These are phyloP conservation scores for Thermothelomyces thermophilus DNA, from an alignment of 2,329 filamentous ascomycete genomes.

Conservation along the genomic window DNA sequence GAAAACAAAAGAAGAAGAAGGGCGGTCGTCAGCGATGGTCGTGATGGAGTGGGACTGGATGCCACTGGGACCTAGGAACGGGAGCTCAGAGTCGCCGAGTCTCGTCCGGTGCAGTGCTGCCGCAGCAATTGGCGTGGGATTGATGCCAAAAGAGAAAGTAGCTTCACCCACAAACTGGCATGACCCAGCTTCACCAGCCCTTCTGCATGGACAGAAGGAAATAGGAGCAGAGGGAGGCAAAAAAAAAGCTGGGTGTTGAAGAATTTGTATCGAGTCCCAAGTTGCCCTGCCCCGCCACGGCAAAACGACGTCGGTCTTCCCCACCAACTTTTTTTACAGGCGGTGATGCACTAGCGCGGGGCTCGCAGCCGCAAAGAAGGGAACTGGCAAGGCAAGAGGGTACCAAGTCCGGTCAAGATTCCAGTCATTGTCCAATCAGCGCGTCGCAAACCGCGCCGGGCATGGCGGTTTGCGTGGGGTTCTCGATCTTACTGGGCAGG, in stretches of 20 bases:
- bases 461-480: constrained; percentile 13
- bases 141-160: constrained; percentile 15
- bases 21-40: background rate
- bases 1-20: background rate
- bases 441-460: background rate
- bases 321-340: constrained; percentile 15
- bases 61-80: background rate
- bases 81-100: constrained; percentile 4
- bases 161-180: constrained; percentile 21
- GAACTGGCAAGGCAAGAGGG: background rate
- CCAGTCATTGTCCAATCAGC: constrained; percentile 18
- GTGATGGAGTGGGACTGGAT: background rate
- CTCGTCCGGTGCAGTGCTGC: background rate
- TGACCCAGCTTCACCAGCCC: constrained; percentile 18
- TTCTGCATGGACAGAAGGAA: constrained; percentile 17
- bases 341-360: constrained; percentile 12
- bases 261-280: constrained; percentile 13
- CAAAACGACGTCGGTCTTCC: constrained; percentile 3
- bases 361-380: constrained; percentile 5
- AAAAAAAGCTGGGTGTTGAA: constrained; percentile 4
- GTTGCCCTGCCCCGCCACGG: constrained; percentile 14
- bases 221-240: constrained; percentile 10
- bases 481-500: constrained; percentile 1
- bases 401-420: background rate
- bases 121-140: constrained; percentile 3